phyloP scores from a whole-genome alignment of 2,329 filamentous ascomycete species.

The Rhynchosporium agropyri region DNA sequence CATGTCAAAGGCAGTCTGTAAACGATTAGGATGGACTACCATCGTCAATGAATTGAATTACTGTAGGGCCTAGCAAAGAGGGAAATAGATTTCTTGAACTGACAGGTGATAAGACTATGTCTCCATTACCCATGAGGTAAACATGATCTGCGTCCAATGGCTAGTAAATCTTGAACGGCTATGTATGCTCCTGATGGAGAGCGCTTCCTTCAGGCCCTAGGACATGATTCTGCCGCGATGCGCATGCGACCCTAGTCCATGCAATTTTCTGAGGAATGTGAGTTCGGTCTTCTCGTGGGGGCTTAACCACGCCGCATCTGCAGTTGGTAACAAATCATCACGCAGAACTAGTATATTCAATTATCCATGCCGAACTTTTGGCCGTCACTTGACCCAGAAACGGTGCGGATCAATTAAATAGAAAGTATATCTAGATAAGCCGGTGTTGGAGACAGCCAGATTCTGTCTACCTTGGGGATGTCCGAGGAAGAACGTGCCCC shows the following conservation, averaged over 20 bases:
- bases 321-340: slow-evolving; percentile 6
- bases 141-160: slow-evolving; percentile 1
- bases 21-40: background rate
- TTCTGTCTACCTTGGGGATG: slow-evolving; percentile 13
- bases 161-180: background rate
- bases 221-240: slow-evolving; percentile 7
- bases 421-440: slow-evolving; percentile 7
- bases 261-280: slow-evolving; percentile 7
- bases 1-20: background rate
- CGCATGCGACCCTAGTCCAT: background rate
- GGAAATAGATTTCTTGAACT: no score
- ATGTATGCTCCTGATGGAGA: background rate
- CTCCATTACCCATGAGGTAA: no score
- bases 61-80: no score
- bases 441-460: slow-evolving; percentile 18
- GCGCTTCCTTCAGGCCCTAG: slow-evolving; percentile 2
- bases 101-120: no score
- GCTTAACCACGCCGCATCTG: slow-evolving; percentile 16
- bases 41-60: no score
- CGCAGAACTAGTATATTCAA: background rate
- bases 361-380: background rate
- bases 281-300: slow-evolving; percentile 14
- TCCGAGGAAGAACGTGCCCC: slow-evolving; percentile 12
- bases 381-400: slow-evolving; percentile 27
- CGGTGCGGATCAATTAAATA: slow-evolving; percentile 14